Base-by-base conservation (phyloP, 169 alveolate genomes). In the Plasmodium fragile region DNA sequence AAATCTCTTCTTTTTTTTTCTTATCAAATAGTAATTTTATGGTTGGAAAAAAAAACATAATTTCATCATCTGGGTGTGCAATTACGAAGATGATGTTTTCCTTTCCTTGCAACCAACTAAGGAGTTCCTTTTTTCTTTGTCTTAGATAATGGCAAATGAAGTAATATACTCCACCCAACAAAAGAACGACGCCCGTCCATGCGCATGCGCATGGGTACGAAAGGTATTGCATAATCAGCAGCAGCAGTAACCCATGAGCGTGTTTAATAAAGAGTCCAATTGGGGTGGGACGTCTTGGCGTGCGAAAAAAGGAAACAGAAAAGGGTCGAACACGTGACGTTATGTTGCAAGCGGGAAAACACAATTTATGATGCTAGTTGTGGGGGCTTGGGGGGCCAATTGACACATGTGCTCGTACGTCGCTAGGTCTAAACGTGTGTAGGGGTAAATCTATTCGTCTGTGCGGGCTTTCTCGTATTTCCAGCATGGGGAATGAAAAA, bases 51-150 rank as follows among this genome's bases (percentile, higher is more conserved):
- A 98, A 97, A 94, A 97, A 98, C 99, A 98, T 98, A 22, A 97
- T 94, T 95, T 98, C 99, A 92, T 98, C 99, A 92, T 98, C 99
- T 30, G 99, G 99, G 89, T 98, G 99, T 7, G 99, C 99, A 45
- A 97, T 95, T 4, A 98, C 95, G 59, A 98, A 77, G 65, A 80
- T 8, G 18, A 84, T n/a, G 32, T 84, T 84, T 73, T 34, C 69
- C 45, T 41, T 53, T 43, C 39, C 69, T 39, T 18, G 7, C 70
- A 84, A 32, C n/a, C 11, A 72, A 43, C 28, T 49, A 1, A 36
- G 43, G 13, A 84, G 41, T 3, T n/a, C 43, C 18, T 84, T 34
- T 84, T 84, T 84, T 75, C 78, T 84, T n/a, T 13, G 4, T 49
- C 78, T 45, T 43, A 84, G 78, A 32, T 39, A 73, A 8, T 72